Percentiles rank a stretch among this genome's conserved stretches.
phyloP scores from a whole-genome alignment of 2,329 filamentous ascomycete species.

The Cercospora sp. region DNA sequence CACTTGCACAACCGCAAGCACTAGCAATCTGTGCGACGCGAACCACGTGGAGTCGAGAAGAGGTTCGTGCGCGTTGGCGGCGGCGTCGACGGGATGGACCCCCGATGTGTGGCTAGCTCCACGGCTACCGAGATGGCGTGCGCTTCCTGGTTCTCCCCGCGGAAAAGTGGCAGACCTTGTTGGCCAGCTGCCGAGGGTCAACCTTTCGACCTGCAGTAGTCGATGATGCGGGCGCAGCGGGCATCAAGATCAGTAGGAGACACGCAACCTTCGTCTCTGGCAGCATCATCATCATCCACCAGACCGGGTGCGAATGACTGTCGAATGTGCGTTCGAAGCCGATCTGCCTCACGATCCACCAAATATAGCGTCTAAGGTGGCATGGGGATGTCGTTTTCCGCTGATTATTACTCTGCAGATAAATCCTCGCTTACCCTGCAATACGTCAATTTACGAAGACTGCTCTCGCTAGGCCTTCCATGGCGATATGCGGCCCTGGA shows the following conservation, averaged over 20 bases:
- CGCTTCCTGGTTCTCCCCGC: background rate
- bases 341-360: background rate
- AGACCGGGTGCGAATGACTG: too few species aligned
- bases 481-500: background rate
- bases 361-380: background rate
- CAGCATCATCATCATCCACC: background rate
- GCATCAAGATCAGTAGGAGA: background rate
- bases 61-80: slow-evolving; percentile 2
- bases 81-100: background rate
- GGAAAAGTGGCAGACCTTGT: background rate
- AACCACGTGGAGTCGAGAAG: slow-evolving; percentile 16
- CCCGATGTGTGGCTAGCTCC: background rate
- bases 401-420: background rate
- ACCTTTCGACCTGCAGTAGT: background rate
- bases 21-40: slow-evolving; percentile 6
- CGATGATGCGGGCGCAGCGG: background rate
- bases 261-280: background rate
- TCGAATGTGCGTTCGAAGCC: background rate
- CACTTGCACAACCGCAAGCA: slow-evolving; percentile 6
- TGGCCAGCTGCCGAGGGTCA: background rate
- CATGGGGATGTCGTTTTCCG: background rate
- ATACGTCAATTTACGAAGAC: background rate
- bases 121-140: background rate
- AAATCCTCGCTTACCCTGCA: background rate
- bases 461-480: background rate